These are phyloP conservation scores for Kingdonia uniflora DNA, from an alignment of 164 flowering plant species.

Conservation along the genomic window DNA sequence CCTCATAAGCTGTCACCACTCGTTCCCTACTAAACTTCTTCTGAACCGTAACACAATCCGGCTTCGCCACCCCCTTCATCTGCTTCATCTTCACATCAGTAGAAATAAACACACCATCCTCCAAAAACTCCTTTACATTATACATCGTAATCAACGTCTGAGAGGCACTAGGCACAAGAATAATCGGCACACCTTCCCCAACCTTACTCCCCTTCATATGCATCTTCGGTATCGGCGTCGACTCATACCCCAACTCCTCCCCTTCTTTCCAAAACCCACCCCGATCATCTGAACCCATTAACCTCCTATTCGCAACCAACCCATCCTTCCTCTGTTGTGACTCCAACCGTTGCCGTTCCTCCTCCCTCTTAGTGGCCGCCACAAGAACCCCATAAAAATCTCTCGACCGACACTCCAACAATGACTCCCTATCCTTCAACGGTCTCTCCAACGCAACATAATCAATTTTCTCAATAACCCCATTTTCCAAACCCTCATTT, in stretches of 20 bases:
- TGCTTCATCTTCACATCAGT: slow-evolving; percentile 91
- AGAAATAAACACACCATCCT: slow-evolving; percentile 86
- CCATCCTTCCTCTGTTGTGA: slow-evolving; percentile 88
- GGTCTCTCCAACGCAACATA: slow-evolving; percentile 52
- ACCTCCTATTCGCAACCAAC: slow-evolving; percentile 68
- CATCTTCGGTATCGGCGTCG: slow-evolving; percentile 51
- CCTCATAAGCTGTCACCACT: slow-evolving; percentile 94
- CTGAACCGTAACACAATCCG: slow-evolving; percentile 96
- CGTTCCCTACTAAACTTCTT: slow-evolving; percentile 96
- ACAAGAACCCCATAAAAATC: slow-evolving; percentile 63
- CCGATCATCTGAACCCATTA: slow-evolving; percentile 56
- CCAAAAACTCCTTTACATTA: slow-evolving; percentile 98
- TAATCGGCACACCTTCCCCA: slow-evolving; percentile 97
- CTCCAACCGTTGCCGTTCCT: slow-evolving; percentile 70
- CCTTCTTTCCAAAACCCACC: slow-evolving; percentile 64
- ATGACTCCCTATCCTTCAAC: slow-evolving; percentile 58
- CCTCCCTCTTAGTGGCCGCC: slow-evolving; percentile 55
- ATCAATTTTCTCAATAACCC: slow-evolving; percentile 16
- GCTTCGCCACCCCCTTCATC: slow-evolving; percentile 78
- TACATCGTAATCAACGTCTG: slow-evolving; percentile 92
- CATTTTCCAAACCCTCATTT: slow-evolving; percentile 3
- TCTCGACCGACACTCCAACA: slow-evolving; percentile 59
- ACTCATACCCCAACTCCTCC: slow-evolving; percentile 44
- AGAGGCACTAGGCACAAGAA: slow-evolving; percentile 92
- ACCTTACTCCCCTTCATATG: slow-evolving; percentile 63